Evolutionary conservation across 2,329 filamentous ascomycete genomes (phyloP).

Genomic region (Xylaria sp.): DNA sequence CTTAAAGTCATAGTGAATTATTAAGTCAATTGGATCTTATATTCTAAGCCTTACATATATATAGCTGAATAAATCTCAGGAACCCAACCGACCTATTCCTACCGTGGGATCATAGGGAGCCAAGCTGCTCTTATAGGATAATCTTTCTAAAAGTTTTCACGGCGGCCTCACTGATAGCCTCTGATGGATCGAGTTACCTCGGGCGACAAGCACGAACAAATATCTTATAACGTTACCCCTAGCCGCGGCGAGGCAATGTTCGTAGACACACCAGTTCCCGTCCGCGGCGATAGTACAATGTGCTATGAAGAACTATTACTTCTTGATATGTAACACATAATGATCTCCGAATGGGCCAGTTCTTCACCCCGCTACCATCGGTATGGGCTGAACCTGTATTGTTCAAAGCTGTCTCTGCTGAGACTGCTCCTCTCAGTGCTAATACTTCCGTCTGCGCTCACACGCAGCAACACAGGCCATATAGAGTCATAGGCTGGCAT

Average conservation of each 20-base stretch:
- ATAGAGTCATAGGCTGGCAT: constrained; percentile 43
- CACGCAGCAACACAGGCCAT: constrained; percentile 46
- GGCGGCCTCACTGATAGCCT: neutral
- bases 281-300: constrained; percentile 26
- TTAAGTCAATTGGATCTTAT: too few relatives aligned
- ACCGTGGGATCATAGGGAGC: neutral
- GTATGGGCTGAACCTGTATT: constrained; percentile 24
- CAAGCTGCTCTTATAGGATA: neutral
- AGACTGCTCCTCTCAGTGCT: constrained; percentile 32
- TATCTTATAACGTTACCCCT: constrained; percentile 12
- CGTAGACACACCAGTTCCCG: constrained; percentile 12
- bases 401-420: constrained; percentile 40
- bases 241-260: too few relatives aligned
- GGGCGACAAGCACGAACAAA: neutral
- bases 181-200: neutral
- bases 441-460: constrained; percentile 45
- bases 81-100: neutral
- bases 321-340: constrained; percentile 31
- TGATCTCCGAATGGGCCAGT: constrained; percentile 3
- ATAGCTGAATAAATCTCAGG: too few relatives aligned
- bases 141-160: neutral
- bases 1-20: too few relatives aligned
- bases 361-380: constrained; percentile 19
- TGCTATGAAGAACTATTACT: constrained; percentile 24
- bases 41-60: too few relatives aligned